phyloP scores from a whole-genome alignment of 1,284 basidiomycete genomes.

The Cronartium ribicola region DNA sequence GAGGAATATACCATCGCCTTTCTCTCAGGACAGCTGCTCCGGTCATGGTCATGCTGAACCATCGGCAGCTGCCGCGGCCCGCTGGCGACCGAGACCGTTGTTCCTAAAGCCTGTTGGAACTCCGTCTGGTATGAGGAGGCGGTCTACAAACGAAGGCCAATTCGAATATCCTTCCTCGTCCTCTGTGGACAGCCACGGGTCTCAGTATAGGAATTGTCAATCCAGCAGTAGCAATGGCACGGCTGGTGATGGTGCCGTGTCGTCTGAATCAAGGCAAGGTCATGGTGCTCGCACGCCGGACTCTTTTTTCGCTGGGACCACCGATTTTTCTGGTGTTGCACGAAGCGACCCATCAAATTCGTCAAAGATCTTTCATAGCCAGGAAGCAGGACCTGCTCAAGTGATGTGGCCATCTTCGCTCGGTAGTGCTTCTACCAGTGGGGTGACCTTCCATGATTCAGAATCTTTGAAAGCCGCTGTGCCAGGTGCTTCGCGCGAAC shows the following conservation, averaged over 20 bases:
- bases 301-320: too few relatives aligned
- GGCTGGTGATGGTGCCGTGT: too few relatives aligned
- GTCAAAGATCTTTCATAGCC: neutral
- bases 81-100: constrained; percentile 8
- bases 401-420: neutral
- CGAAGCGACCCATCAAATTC: neutral
- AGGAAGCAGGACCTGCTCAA: neutral
- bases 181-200: too few relatives aligned
- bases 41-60: neutral
- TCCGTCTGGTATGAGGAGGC: neutral
- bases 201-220: too few relatives aligned
- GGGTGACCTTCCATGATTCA: neutral
- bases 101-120: neutral
- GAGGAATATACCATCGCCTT: neutral
- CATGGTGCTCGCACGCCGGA: too few relatives aligned
- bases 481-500: neutral
- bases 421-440: neutral
- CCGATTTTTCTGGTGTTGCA: neutral
- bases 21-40: neutral
- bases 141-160: neutral
- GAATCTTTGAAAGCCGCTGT: neutral
- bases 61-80: neutral
- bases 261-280: too few relatives aligned
- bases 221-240: too few relatives aligned
- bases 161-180: neutral